Base-by-base conservation (phyloP, 805 yeast species). In the Kregervanrija fluxuum region DNA sequence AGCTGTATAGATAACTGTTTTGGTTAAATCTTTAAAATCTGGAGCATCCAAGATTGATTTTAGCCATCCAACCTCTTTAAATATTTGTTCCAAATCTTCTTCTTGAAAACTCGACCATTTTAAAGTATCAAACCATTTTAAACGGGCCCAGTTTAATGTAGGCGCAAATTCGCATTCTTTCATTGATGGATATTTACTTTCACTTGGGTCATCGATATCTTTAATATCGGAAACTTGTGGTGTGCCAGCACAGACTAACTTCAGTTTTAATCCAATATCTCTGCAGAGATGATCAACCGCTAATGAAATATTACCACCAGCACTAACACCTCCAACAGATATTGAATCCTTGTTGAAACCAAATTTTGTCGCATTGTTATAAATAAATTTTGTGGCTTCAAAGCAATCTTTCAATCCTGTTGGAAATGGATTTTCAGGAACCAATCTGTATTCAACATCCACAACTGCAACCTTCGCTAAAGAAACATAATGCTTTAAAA, bases 381-480 rank as follows among this genome's bases (percentile, higher is more conserved):
- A 49, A 11, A 61, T 54, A 38, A 51, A 59, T 46, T 61, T 56
- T 30, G 51, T 40, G 11, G 64, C 66, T 30, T 47, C 59, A 47
- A 49, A 59, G 40, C 64, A 57, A 46, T 62, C 65, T 22, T 54
- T 51, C 16, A 62, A 35, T 33, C 57, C 54, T 11, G 60, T 54
- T 17, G 66, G 65, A 42, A 48, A 62, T 8, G 56, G 50, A 41
- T 28, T 50, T 28, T 61, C 66, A 8, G 66, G 66, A 30, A 59
- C 54, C 32, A 60, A 49, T 40, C 65, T 46, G 41, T 62, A 62
- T 31, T 60, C 65, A 22, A 61, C 65, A 46, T 62, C 65, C 13
- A 60, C 54, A 14, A 61, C 62, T 9, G 59, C 62, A 37, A 60
- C 45, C 15, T 49, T 46, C 8, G 62, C 55, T 35, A 46, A 41